phyloP scores from a whole-genome alignment of 2,329 filamentous ascomycete species.

The Fusarium hostae region DNA sequence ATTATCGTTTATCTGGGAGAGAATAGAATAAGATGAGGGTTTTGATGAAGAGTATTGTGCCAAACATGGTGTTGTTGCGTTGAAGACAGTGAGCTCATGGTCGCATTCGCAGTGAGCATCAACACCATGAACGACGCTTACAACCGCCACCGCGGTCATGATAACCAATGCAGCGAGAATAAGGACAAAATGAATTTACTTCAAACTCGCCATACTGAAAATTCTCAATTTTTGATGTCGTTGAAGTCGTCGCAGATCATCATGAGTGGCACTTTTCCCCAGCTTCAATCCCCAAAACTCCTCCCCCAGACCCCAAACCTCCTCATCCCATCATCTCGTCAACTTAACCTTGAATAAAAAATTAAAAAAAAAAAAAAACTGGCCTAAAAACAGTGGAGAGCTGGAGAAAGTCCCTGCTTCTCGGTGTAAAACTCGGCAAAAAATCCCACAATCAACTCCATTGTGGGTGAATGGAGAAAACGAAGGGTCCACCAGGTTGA shows the following conservation, averaged over 20 bases:
- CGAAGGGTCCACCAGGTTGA: background rate
- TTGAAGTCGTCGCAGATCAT: background rate
- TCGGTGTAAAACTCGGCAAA: slow-evolving; percentile 25
- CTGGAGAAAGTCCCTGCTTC: slow-evolving; percentile 11
- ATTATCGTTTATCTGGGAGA: fast-evolving
- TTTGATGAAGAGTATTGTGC: fast-evolving
- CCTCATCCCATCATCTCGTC: slow-evolving; percentile 7
- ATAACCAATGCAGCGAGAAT: fast-evolving
- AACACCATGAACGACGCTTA: background rate
- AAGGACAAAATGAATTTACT: fast-evolving
- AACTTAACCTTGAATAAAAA: background rate
- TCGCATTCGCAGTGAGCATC: background rate
- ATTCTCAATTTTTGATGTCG: background rate
- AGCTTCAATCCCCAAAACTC: background rate
- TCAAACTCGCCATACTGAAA: fast-evolving
- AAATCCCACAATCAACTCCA: slow-evolving; percentile 1
- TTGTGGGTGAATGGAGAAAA: background rate
- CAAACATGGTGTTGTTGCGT: fast-evolving
- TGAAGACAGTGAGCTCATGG: background rate
- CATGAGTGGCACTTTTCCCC: slow-evolving; percentile 15
- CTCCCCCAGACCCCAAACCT: slow-evolving; percentile 22
- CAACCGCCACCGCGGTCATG: fast-evolving
- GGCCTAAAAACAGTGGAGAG: background rate
- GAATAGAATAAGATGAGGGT: fast-evolving
- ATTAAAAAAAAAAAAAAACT: background rate